These are phyloP conservation scores for Heliamphora pulchella DNA, from an alignment of 179 eudicot species.

Conservation along the genomic window DNA sequence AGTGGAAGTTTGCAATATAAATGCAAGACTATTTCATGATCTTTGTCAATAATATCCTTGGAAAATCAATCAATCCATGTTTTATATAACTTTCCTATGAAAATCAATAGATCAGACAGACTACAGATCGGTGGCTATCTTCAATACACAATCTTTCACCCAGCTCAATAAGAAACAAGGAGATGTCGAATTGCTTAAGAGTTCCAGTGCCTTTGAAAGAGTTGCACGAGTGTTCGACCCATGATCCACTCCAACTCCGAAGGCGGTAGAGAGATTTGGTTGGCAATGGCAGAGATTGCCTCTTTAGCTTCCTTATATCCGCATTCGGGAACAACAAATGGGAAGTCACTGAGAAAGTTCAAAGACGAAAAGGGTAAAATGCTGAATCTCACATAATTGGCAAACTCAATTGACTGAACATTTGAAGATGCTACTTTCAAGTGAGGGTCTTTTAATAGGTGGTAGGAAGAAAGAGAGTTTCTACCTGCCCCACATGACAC, in stretches of 20 bases:
- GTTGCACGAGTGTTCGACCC: constrained; percentile 57
- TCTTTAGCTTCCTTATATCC: constrained; percentile 73
- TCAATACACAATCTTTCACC: background rate
- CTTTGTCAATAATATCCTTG: too few relatives aligned
- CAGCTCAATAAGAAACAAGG: too few relatives aligned
- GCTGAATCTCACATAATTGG: background rate
- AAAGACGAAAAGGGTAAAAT: background rate
- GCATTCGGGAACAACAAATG: constrained; percentile 66
- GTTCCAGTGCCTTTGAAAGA: constrained; percentile 51
- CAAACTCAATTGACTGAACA: background rate
- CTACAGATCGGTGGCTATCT: background rate
- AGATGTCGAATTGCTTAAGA: constrained; percentile 10
- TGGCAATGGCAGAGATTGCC: constrained; percentile 39
- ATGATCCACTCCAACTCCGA: constrained; percentile 63
- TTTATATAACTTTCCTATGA: too few relatives aligned
- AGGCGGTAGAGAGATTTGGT: constrained; percentile 40
- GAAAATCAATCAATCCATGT: too few relatives aligned
- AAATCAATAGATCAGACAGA: too few relatives aligned
- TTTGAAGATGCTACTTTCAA: background rate
- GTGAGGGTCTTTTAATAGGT: too few relatives aligned
- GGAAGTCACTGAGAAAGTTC: constrained; percentile 64
- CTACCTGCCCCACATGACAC: constrained; percentile 98
- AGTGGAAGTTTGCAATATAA: too few relatives aligned
- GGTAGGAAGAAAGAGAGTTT: background rate
- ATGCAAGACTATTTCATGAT: too few relatives aligned